Percentiles rank a stretch among this genome's conserved stretches.
Evolutionary conservation across 2,329 filamentous ascomycete species (phyloP).

Genomic region (Diplocarpon mali): DNA sequence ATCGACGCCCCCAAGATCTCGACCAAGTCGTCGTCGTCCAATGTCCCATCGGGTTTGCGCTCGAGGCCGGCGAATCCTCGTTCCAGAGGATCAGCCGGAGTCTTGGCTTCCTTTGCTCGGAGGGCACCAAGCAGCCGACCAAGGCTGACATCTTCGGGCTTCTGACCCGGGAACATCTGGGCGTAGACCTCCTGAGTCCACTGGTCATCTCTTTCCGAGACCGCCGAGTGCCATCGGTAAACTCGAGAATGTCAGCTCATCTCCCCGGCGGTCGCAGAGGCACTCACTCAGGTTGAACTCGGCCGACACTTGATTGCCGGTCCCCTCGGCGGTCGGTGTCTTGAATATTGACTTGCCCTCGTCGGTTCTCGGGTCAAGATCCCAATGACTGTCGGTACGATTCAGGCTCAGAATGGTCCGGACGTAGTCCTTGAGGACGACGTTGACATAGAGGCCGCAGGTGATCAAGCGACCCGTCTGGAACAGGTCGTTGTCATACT

Average conservation of each 20-base stretch:
- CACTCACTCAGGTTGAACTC: constrained; percentile 65
- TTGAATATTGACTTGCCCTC: constrained; percentile 40
- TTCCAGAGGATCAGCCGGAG: constrained; percentile 56
- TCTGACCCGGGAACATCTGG: constrained; percentile 47
- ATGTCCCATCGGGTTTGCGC: constrained; percentile 55
- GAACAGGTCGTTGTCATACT: constrained; percentile 68
- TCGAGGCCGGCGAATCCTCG: constrained; percentile 57
- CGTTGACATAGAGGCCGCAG: constrained; percentile 67
- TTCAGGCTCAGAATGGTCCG: constrained; percentile 43
- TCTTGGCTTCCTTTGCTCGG: constrained; percentile 46
- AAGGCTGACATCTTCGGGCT: constrained; percentile 38
- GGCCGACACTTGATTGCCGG: constrained; percentile 73
- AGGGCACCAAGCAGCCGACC: constrained; percentile 52
- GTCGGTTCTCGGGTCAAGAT: constrained; percentile 60
- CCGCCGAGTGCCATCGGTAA: constrained; percentile 79
- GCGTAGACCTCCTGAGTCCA: constrained; percentile 66
- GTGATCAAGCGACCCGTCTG: constrained; percentile 69
- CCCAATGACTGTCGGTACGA: constrained; percentile 38
- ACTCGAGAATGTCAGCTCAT: constrained; percentile 28
- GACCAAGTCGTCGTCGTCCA: constrained; percentile 67
- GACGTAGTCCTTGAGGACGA: constrained; percentile 68
- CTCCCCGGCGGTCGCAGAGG: neutral
- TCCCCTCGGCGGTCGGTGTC: constrained; percentile 53
- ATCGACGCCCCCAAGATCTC: constrained; percentile 56
- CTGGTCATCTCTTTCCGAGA: constrained; percentile 63